These are phyloP conservation scores for Teratosphaeria viscida DNA, from an alignment of 2,329 filamentous ascomycete species.

Conservation along the genomic window DNA sequence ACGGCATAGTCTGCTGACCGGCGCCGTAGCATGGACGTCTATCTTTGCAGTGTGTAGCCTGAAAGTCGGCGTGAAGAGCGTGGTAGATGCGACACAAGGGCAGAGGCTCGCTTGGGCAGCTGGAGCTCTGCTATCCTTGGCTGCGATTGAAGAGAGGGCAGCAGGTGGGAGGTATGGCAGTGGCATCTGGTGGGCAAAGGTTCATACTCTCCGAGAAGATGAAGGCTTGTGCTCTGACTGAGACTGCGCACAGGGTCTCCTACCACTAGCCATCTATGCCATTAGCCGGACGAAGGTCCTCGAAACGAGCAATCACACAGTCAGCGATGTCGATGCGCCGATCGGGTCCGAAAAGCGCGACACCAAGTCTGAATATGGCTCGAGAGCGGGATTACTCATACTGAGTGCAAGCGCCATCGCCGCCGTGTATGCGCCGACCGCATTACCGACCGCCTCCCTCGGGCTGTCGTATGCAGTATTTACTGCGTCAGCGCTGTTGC, in stretches of 20 bases:
- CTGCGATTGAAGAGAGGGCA: conserved; percentile 35
- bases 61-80: conserved; percentile 18
- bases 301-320: neutral
- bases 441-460: conserved; percentile 27
- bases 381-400: conserved; percentile 22
- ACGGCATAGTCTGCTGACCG: conserved; percentile 33
- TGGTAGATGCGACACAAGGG: conserved; percentile 14
- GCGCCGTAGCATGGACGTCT: conserved; percentile 32
- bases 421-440: conserved; percentile 25
- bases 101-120: conserved; percentile 29
- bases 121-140: conserved; percentile 32
- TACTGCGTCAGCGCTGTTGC: conserved; percentile 29
- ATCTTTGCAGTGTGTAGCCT: conserved; percentile 28
- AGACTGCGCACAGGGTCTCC: conserved; percentile 18
- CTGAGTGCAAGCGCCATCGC: conserved; percentile 27
- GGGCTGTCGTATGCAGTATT: conserved; percentile 34
- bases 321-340: neutral
- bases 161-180: conserved; percentile 25
- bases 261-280: conserved; percentile 17
- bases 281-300: conserved; percentile 10
- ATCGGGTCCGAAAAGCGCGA: conserved; percentile 10
- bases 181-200: conserved; percentile 38
- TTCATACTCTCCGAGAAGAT: conserved; percentile 10
- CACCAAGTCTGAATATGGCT: conserved; percentile 11
- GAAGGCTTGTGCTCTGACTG: conserved; percentile 13